These are phyloP conservation scores for Starmerella cellae DNA, from an alignment of 805 yeast species.

Conservation along the genomic window DNA sequence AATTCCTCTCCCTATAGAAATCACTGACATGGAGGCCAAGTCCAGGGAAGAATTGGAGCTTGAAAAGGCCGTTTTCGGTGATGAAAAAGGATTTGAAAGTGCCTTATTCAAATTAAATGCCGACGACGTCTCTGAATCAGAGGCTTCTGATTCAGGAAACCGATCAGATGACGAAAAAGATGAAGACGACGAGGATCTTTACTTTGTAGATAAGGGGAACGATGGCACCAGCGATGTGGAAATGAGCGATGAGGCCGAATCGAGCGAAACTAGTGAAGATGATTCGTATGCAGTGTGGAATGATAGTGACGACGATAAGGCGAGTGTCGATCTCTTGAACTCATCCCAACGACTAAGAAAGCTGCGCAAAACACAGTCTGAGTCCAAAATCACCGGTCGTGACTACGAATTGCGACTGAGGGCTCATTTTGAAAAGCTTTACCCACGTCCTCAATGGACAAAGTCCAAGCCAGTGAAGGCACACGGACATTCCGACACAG, in stretches of 20 bases:
- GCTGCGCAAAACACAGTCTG: conserved; percentile 48
- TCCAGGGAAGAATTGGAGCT: conserved; percentile 71
- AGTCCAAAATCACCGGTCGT: conserved; percentile 41
- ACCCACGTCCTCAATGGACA: conserved; percentile 82
- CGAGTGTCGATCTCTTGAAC: conserved; percentile 45
- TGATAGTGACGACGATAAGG: conserved; percentile 80
- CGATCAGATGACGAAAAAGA: conserved; percentile 27
- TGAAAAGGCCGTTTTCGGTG: conserved; percentile 84
- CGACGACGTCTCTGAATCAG: conserved; percentile 33
- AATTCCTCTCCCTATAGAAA: not conserved
- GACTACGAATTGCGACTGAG: conserved; percentile 53
- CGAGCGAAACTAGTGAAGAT: conserved; percentile 25
- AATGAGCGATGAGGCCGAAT: conserved; percentile 23
- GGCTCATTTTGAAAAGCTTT: conserved; percentile 55
- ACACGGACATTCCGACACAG: conserved; percentile 18
- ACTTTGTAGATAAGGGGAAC: conserved; percentile 38
- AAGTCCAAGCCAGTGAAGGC: conserved; percentile 25
- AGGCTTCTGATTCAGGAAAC: conserved; percentile 23
- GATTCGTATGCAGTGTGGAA: conserved; percentile 41
- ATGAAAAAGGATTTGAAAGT: conserved; percentile 54
- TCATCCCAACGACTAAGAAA: conserved; percentile 54
- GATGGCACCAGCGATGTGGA: conserved; percentile 30
- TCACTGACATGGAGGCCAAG: conserved; percentile 32
- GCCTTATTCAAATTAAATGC: conserved; percentile 51
- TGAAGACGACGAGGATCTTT: conserved; percentile 38